These are phyloP conservation scores for Plasmodium berghei DNA, from an alignment of 169 alveolate genomes.

Conservation along the genomic window DNA sequence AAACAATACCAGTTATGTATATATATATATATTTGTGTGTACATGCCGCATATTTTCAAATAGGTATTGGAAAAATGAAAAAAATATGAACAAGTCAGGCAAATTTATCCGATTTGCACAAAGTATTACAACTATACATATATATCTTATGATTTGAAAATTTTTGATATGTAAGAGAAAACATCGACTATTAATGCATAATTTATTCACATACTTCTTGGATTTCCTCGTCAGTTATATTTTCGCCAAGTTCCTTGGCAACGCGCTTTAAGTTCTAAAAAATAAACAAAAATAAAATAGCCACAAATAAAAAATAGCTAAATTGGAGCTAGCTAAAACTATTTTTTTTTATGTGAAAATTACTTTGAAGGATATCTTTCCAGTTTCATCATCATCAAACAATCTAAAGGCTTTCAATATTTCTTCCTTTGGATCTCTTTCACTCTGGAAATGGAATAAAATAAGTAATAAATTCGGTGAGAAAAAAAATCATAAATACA, in stretches of 20 bases:
- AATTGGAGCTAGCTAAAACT: neutral
- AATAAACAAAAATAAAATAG: slow-evolving; percentile 36
- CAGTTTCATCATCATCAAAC: slow-evolving; percentile 98
- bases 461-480: neutral
- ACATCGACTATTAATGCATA: no score
- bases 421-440: slow-evolving; percentile 97
- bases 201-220: slow-evolving; percentile 85
- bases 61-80: neutral
- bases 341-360: neutral
- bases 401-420: slow-evolving; percentile 95
- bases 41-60: neutral
- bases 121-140: no score
- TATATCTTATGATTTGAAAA: no score
- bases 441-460: slow-evolving; percentile 83
- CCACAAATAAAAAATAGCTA: neutral
- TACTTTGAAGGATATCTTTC: slow-evolving; percentile 93
- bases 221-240: slow-evolving; percentile 97
- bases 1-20: slow-evolving; percentile 4
- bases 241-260: slow-evolving; percentile 98
- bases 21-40: neutral
- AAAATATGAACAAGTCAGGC: slow-evolving; percentile 4
- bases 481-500: neutral
- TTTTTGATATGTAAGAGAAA: no score
- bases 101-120: neutral
- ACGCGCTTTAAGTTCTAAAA: slow-evolving; percentile 95